A percentile compares a stretch with the other conserved stretches of the same genome.
These are phyloP conservation scores for Epichloe elymi DNA, from an alignment of 2,329 filamentous ascomycete genomes.

Conservation along the genomic window DNA sequence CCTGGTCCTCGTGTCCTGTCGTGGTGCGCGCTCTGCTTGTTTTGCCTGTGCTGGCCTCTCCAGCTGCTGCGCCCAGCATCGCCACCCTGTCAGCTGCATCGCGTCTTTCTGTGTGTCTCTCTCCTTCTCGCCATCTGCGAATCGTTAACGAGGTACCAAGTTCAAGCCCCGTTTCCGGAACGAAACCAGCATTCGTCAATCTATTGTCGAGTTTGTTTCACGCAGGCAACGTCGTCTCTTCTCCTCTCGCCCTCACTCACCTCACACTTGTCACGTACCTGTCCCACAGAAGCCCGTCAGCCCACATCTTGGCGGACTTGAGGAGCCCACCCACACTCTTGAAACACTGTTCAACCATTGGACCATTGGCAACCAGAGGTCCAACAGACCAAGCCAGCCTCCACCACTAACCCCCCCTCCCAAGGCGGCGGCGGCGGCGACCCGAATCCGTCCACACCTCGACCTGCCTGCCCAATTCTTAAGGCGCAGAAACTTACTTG, in stretches of 20 bases:
- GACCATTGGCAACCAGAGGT: neutral
- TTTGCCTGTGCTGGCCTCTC: neutral
- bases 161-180: too few species aligned
- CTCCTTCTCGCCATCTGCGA: too few species aligned
- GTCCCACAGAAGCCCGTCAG: neutral
- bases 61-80: neutral
- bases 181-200: neutral
- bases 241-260: neutral
- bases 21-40: neutral
- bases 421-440: neutral
- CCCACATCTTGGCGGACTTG: neutral
- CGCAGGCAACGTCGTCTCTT: neutral
- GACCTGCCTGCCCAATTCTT: constrained; percentile 5
- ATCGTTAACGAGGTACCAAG: too few species aligned
- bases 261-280: neutral
- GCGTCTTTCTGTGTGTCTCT: neutral
- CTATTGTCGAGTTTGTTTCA: neutral
- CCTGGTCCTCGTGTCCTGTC: constrained; percentile 1
- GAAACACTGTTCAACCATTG: constrained; percentile 1
- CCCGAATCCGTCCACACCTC: constrained; percentile 7
- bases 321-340: neutral
- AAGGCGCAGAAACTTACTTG: constrained; percentile 8
- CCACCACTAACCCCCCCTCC: neutral
- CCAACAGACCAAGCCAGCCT: constrained; percentile 1
- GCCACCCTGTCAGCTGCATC: neutral